Conservation (phyloP, 148 eudicot species). For the Dianthus caryophyllus region DNA sequence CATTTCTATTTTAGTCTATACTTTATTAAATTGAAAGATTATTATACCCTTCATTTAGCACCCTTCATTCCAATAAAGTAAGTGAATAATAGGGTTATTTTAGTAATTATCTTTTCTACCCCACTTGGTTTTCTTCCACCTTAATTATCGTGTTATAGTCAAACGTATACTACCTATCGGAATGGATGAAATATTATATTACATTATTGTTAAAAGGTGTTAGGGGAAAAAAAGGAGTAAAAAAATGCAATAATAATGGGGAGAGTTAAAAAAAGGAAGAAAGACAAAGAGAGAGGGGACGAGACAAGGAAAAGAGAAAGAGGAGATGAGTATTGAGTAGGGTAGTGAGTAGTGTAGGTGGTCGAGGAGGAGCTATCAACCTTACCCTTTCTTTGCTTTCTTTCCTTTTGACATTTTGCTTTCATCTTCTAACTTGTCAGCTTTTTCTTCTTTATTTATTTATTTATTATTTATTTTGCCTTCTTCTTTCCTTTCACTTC, state of each 20-base stretch:
- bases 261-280: neutral
- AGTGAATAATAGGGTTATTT: too few relatives aligned
- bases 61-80: too few relatives aligned
- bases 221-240: neutral
- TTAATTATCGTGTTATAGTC: too few relatives aligned
- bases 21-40: too few relatives aligned
- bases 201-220: too few relatives aligned
- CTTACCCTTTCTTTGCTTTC: neutral
- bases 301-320: neutral
- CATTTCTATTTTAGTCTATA: too few relatives aligned
- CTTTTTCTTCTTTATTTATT: conserved; percentile 17
- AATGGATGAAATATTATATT: too few relatives aligned
- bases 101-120: too few relatives aligned
- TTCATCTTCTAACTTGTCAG: too few relatives aligned
- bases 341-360: conserved; percentile 8
- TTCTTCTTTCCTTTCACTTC: neutral
- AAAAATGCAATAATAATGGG: neutral
- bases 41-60: too few relatives aligned
- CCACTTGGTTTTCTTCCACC: too few relatives aligned
- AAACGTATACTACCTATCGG: too few relatives aligned
- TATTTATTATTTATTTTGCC: conserved; percentile 12
- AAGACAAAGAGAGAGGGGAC: neutral
- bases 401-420: conserved; percentile 38
- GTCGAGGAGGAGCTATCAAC: conserved; percentile 15
- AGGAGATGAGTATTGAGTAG: neutral